Conservation (phyloP, 805 yeast genomes). For the Pichia cabralensis region DNA sequence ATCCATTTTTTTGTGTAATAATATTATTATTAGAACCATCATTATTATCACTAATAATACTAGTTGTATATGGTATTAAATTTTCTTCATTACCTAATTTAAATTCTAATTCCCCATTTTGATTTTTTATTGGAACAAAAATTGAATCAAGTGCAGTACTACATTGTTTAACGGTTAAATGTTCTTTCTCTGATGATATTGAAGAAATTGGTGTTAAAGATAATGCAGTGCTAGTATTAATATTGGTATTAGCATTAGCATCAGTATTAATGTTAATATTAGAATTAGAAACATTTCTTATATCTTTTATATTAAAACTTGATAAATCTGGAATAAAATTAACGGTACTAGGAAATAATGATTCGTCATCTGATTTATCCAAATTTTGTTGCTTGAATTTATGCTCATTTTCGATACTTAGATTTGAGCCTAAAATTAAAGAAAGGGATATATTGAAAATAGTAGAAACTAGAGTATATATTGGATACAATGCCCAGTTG, state of each 20-base stretch:
- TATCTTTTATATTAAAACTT: background rate
- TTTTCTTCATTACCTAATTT: slow-evolving; percentile 32
- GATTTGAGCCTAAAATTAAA: too few relatives aligned
- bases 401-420: too few relatives aligned
- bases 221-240: too few relatives aligned
- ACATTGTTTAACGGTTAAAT: slow-evolving; percentile 23
- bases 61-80: slow-evolving; percentile 5
- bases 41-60: background rate
- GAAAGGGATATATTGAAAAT: too few relatives aligned
- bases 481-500: too few relatives aligned
- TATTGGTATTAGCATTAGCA: background rate
- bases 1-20: slow-evolving; percentile 3
- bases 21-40: background rate
- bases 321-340: background rate
- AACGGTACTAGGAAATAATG: slow-evolving; percentile 2
- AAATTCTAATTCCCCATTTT: slow-evolving; percentile 50
- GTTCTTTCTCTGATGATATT: background rate
- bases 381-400: too few relatives aligned
- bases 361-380: background rate
- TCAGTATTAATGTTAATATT: background rate
- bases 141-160: slow-evolving; percentile 37
- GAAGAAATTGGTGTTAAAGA: too few relatives aligned
- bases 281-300: background rate
- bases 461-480: too few relatives aligned
- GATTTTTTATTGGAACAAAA: slow-evolving; percentile 41